A percentile compares a stretch with the other conserved stretches of the same genome.
These are phyloP conservation scores for Primulina tabacum DNA, from an alignment of 257 asterid genomes.

Conservation along the genomic window DNA sequence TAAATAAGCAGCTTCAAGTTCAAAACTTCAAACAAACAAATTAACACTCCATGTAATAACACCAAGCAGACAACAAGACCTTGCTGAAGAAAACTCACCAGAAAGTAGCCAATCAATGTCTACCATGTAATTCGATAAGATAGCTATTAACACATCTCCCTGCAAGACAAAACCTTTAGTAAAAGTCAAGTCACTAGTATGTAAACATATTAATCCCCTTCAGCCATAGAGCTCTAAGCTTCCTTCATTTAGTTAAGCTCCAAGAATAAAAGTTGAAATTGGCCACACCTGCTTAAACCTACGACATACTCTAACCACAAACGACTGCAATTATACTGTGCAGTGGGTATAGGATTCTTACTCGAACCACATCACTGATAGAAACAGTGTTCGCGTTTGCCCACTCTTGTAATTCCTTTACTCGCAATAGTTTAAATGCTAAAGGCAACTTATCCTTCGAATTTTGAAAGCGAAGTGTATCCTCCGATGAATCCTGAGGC, in stretches of 20 bases:
- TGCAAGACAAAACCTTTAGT: slow-evolving; percentile 28
- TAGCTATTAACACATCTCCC: slow-evolving; percentile 76
- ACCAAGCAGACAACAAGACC: background rate
- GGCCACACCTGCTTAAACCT: background rate
- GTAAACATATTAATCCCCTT: slow-evolving; percentile 9
- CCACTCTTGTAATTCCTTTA: slow-evolving; percentile 78
- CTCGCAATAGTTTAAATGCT: slow-evolving; percentile 70
- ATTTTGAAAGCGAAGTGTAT: slow-evolving; percentile 45
- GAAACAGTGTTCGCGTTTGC: slow-evolving; percentile 92
- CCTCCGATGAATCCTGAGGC: slow-evolving; percentile 38
- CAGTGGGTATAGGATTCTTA: slow-evolving; percentile 22
- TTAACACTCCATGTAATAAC: slow-evolving; percentile 3
- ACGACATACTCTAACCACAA: slow-evolving; percentile 13
- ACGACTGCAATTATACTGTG: background rate
- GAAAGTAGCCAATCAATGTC: slow-evolving; percentile 95
- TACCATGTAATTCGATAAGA: slow-evolving; percentile 94
- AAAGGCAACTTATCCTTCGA: slow-evolving; percentile 49
- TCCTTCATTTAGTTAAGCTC: slow-evolving; percentile 1
- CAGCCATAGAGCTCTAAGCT: slow-evolving; percentile 18
- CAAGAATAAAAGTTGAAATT: background rate
- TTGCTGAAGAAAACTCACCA: slow-evolving; percentile 45
- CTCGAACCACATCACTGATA: slow-evolving; percentile 79
- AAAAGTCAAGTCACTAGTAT: slow-evolving; percentile 12
- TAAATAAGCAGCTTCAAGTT: background rate
- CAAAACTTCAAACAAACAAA: background rate